Evolutionary conservation across 192 early-diverging fungal species (phyloP).

Genomic region (Jimgerdemannia lactiflua): DNA sequence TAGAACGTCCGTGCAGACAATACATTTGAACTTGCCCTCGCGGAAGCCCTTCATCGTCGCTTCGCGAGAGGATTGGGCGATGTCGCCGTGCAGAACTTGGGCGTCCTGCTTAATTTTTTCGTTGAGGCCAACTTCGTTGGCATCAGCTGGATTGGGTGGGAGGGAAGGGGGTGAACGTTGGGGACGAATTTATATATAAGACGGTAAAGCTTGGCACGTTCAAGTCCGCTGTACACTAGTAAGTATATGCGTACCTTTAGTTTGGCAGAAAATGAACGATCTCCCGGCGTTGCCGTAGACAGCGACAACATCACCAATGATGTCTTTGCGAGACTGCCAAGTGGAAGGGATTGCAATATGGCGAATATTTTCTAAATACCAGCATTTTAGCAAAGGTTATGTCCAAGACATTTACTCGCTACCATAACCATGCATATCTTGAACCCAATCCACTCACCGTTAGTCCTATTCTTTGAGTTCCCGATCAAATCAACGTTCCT

Average conservation of each 20-base stretch:
- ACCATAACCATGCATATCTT: too few relatives aligned
- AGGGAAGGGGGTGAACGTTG: too few relatives aligned
- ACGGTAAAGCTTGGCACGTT: too few relatives aligned
- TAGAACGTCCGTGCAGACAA: slow-evolving; percentile 93
- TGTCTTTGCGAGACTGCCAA: slow-evolving; percentile 86
- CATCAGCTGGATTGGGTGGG: slow-evolving; percentile 70
- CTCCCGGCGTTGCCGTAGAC: slow-evolving; percentile 85
- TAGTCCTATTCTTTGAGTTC: slow-evolving; percentile 85
- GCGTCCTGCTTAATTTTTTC: slow-evolving; percentile 73
- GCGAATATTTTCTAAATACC: slow-evolving; percentile 59
- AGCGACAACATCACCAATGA: slow-evolving; percentile 94
- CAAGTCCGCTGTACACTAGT: too few relatives aligned
- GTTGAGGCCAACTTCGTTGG: slow-evolving; percentile 76
- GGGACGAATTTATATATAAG: too few relatives aligned
- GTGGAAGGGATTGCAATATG: slow-evolving; percentile 88
- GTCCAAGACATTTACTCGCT: neutral
- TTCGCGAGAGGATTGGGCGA: slow-evolving; percentile 77
- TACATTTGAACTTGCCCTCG: slow-evolving; percentile 79
- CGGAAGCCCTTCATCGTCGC: slow-evolving; percentile 81
- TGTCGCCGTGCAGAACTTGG: slow-evolving; percentile 86
- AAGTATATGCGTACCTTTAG: slow-evolving; percentile 60
- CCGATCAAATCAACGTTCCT: slow-evolving; percentile 82
- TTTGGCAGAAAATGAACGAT: slow-evolving; percentile 94
- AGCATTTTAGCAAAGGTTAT: slow-evolving; percentile 2
- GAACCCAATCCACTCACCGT: too few relatives aligned